Percentiles rank a stretch among this genome's conserved stretches.
Conservation (phyloP, 2,329 filamentous ascomycete species). For the Oidium heveae region DNA sequence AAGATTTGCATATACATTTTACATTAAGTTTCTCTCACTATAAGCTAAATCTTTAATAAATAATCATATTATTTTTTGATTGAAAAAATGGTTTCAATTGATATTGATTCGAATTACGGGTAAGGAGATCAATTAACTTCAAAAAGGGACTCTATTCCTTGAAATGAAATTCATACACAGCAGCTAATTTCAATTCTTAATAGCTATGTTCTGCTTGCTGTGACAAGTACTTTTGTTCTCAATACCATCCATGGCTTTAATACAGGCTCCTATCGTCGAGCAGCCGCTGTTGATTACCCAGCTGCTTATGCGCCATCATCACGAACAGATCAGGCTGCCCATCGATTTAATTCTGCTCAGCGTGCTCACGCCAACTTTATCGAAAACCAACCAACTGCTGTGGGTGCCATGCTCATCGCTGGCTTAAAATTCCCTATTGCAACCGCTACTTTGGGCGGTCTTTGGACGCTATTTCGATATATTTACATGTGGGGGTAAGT, state of each 20-base stretch:
- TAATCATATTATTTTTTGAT: no score
- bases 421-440: constrained; percentile 28
- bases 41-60: no score
- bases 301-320: constrained; percentile 21
- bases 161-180: no score
- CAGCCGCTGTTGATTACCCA: constrained; percentile 29
- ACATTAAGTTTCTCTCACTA: no score
- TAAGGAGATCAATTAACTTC: no score
- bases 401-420: constrained; percentile 27
- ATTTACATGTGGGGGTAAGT: constrained; percentile 20
- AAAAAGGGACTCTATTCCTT: no score
- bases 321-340: constrained; percentile 14
- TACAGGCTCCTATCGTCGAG: constrained; percentile 24
- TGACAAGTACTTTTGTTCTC: constrained; percentile 30
- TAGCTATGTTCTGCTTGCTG: constrained; percentile 35
- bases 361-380: constrained; percentile 37
- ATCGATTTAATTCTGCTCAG: constrained; percentile 38
- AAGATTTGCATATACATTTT: no score
- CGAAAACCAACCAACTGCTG: constrained; percentile 30
- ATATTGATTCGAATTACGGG: no score
- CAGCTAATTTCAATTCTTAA: not conserved
- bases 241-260: constrained; percentile 26
- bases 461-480: constrained; percentile 26
- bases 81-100: no score
- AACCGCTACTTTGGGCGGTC: constrained; percentile 23